Conservation (phyloP, 2,329 filamentous ascomycete species). For the Davidsoniella virescens region DNA sequence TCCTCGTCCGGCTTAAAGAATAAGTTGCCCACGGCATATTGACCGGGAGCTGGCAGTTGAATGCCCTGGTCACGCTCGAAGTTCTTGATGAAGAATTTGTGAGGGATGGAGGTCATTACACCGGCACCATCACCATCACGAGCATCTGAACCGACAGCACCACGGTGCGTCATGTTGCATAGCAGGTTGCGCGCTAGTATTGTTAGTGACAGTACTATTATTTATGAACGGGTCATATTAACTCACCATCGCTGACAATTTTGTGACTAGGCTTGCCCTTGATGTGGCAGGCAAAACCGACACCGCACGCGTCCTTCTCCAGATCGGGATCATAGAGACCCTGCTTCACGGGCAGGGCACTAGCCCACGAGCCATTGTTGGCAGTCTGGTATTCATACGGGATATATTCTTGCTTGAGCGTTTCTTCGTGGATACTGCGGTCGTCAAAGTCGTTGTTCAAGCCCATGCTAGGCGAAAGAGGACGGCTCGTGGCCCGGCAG, state of each 20-base stretch:
- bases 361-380: conserved; percentile 79
- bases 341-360: conserved; percentile 89
- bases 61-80: conserved; percentile 83
- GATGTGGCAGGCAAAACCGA: conserved; percentile 97
- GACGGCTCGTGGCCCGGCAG: conserved; percentile 1
- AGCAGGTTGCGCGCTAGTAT: conserved; percentile 67
- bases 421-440: conserved; percentile 41
- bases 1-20: conserved; percentile 97
- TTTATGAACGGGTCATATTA: not conserved
- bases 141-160: conserved; percentile 92
- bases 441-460: conserved; percentile 50
- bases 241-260: conserved; percentile 91
- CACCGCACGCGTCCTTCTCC: conserved; percentile 98
- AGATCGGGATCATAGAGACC: conserved; percentile 91
- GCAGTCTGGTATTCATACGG: conserved; percentile 78
- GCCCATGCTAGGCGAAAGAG: conserved; percentile 50
- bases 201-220: not conserved
- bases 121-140: conserved; percentile 96
- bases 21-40: conserved; percentile 93
- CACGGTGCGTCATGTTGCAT: conserved; percentile 99
- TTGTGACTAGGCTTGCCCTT: conserved; percentile 97
- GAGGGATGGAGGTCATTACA: conserved; percentile 98
- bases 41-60: conserved; percentile 70
- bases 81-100: conserved; percentile 97
- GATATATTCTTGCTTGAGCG: conserved; percentile 42